These are phyloP conservation scores for Rhododendron molle DNA, from an alignment of 148 eudicot genomes.

Conservation along the genomic window DNA sequence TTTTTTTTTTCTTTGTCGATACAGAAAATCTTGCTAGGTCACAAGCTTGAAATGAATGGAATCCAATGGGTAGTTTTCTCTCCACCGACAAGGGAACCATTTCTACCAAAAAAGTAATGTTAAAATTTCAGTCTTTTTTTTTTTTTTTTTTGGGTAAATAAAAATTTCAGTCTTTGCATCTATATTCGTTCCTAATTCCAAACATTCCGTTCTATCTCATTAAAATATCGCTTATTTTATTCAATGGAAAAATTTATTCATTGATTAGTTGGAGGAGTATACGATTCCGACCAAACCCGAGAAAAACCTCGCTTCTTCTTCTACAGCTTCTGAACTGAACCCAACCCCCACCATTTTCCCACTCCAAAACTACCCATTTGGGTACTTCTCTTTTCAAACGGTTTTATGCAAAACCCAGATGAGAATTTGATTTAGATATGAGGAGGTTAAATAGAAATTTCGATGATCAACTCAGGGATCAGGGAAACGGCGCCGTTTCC, in stretches of 20 bases:
- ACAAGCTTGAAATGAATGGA: not conserved
- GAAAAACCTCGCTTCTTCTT: constrained; percentile 2
- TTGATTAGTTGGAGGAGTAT: not conserved
- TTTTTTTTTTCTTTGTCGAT: too few relatives aligned
- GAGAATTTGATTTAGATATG: constrained; percentile 17
- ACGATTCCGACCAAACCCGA: not conserved
- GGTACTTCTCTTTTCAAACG: not conserved
- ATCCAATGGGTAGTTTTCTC: not conserved
- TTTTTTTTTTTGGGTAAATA: too few relatives aligned
- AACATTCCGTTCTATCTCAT: not conserved
- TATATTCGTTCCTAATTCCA: not conserved
- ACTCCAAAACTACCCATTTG: not conserved
- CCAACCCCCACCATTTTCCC: not conserved
- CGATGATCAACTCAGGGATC: constrained; percentile 12
- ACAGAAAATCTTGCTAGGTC: too few relatives aligned
- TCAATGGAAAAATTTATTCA: not conserved
- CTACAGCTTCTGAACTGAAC: not conserved
- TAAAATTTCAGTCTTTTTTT: too few relatives aligned
- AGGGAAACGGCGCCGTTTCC: constrained; percentile 7
- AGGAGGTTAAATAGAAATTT: constrained; percentile 19
- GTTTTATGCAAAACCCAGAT: not conserved
- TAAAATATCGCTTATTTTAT: not conserved
- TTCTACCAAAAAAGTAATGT: too few relatives aligned
- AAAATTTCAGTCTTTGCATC: too few relatives aligned
- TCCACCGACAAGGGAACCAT: not conserved